Conservation (phyloP, 129 eudicot genomes). For the Apium graveolens region DNA sequence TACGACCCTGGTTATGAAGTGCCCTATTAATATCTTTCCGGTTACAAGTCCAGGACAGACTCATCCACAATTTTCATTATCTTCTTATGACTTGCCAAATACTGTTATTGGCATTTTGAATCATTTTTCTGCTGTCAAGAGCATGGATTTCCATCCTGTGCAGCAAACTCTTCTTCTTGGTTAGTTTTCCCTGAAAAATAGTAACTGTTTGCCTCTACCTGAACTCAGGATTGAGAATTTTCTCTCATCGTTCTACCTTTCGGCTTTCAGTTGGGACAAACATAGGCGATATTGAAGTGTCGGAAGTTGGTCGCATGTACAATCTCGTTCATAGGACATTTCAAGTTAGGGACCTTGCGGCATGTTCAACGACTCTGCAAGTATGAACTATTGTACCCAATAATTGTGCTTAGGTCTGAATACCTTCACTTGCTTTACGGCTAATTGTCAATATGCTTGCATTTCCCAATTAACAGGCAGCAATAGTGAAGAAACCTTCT, state of each 20-base stretch:
- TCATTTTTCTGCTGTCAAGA: constrained; percentile 55
- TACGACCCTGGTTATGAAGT: constrained; percentile 28
- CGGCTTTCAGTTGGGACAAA: constrained; percentile 53
- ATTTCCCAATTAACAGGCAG: constrained; percentile 28
- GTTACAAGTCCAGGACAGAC: constrained; percentile 27
- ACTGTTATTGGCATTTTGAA: constrained; percentile 34
- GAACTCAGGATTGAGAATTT: background rate
- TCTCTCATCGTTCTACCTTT: background rate
- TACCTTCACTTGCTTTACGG: background rate
- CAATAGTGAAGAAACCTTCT: constrained; percentile 40
- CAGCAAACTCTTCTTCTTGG: constrained; percentile 59
- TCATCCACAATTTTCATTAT: constrained; percentile 19
- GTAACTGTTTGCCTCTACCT: background rate
- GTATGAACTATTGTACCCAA: constrained; percentile 13
- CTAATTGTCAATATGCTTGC: background rate
- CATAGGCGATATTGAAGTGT: constrained; percentile 52
- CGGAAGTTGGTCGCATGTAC: constrained; percentile 52
- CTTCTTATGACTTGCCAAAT: constrained; percentile 48
- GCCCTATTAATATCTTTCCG: constrained; percentile 36
- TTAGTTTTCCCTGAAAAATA: constrained; percentile 18
- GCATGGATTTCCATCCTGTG: constrained; percentile 71
- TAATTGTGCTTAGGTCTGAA: background rate
- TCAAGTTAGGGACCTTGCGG: constrained; percentile 41
- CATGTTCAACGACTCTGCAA: constrained; percentile 42
- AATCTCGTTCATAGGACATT: constrained; percentile 33